A percentile compares a stretch with the other conserved stretches of the same genome.
Evolutionary conservation across 2,329 filamentous ascomycete species (phyloP).

Genomic region (Ophiostoma himal-ulmi): DNA sequence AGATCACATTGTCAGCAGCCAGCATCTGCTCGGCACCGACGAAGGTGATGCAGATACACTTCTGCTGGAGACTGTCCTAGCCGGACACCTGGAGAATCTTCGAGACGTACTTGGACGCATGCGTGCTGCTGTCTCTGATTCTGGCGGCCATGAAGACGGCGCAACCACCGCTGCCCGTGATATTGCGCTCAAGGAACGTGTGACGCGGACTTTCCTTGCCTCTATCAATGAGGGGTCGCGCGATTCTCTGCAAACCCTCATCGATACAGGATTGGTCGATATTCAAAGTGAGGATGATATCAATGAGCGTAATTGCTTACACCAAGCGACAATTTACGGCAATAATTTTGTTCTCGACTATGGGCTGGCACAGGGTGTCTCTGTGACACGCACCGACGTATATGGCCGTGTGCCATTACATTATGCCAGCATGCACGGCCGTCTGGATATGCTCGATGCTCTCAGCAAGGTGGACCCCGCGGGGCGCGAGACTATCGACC

Average conservation of each 20-base stretch:
- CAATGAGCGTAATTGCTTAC: slow-evolving; percentile 92
- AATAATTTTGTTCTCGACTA: slow-evolving; percentile 70
- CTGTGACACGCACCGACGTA: slow-evolving; percentile 76
- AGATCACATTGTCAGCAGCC: slow-evolving; percentile 60
- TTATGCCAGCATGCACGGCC: slow-evolving; percentile 93
- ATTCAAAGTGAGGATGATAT: slow-evolving; percentile 95
- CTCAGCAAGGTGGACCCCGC: slow-evolving; percentile 59
- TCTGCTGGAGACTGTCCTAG: slow-evolving; percentile 77
- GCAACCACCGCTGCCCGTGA: slow-evolving; percentile 40
- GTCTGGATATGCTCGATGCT: slow-evolving; percentile 72
- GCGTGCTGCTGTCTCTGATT: slow-evolving; percentile 48
- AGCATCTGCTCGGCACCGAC: slow-evolving; percentile 65
- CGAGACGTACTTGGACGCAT: slow-evolving; percentile 76
- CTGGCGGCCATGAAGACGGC: slow-evolving; percentile 38
- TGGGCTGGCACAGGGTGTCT: slow-evolving; percentile 68
- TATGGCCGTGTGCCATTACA: slow-evolving; percentile 91
- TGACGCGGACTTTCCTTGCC: slow-evolving; percentile 85
- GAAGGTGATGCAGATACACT: slow-evolving; percentile 87
- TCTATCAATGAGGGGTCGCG: slow-evolving; percentile 81
- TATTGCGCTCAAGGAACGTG: slow-evolving; percentile 59
- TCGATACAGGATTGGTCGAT: slow-evolving; percentile 78
- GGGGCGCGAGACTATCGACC: slow-evolving; percentile 69
- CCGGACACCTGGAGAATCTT: slow-evolving; percentile 70
- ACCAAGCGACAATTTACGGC: slow-evolving; percentile 94
- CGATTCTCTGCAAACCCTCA: slow-evolving; percentile 66